Base-by-base conservation (phyloP, 306 rosid genomes). In the Gleditsia sinensis region DNA sequence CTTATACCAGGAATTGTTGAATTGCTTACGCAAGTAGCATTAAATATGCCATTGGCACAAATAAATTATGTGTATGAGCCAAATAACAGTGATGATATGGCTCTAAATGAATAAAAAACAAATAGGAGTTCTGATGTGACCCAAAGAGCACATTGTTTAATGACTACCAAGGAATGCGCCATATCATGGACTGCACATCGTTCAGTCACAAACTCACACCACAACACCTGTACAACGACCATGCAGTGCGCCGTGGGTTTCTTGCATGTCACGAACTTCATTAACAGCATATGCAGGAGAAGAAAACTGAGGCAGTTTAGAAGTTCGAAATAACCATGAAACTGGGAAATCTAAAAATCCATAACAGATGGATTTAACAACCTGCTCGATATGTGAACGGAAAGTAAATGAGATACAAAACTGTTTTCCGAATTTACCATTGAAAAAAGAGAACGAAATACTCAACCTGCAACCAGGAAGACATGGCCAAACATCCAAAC, bases 401-500 rank as follows among this genome's bases (percentile, higher is more conserved):
- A 25, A 25, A 12, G 19, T 13, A 8, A 37, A 30, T 42, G 13
- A 40, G 7, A 21, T 23, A 25, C 10, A 20, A 60, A 25, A 40
- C 1, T 5, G 36, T 24, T 36, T 36, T 36, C 17, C 20, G n/a
- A 64, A 13, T 23, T 40, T 53, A 42, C 2, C 2, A 0, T 23
- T 12, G 30, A 12, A 64, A 24, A 8, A 40, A 64, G 58, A 66
- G 53, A 50, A 60, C 0, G 9, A 65, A 19, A 64, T 4, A 62
- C 9, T 37, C n/a, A 64, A 61, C 77, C 58, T 37, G 16, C 34
- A 50, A 36, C 43, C 13, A n/a, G n/a, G n/a, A n/a, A n/a, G n/a
- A n/a, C 36, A 11, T n/a, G 65, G 51, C 36, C 3, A 55, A 68
- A 36, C 77, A 75, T 75, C 74, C 84, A 80, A 75, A 69, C 48